Conservation (phyloP, 768 basidiomycete genomes). For the Podaxis sp. region DNA sequence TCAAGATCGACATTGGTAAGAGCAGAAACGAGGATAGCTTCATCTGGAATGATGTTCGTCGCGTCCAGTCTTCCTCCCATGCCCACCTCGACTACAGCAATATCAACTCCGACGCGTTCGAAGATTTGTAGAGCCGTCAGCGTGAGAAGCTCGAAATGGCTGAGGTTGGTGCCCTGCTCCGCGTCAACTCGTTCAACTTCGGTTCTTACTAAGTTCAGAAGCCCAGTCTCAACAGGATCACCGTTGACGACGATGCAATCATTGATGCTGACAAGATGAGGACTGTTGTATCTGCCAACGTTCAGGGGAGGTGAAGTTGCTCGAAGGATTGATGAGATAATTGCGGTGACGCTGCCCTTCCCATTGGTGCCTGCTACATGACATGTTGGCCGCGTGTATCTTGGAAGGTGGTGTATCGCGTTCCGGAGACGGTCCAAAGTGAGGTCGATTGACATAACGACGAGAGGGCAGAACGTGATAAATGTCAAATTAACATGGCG, state of each 20-base stretch:
- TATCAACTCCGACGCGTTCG: slow-evolving; percentile 62
- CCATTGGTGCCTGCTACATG: slow-evolving; percentile 97
- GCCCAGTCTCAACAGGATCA: slow-evolving; percentile 38
- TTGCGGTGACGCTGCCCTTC: slow-evolving; percentile 88
- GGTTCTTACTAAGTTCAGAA: slow-evolving; percentile 43
- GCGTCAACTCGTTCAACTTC: slow-evolving; percentile 46
- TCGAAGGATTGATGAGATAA: slow-evolving; percentile 72
- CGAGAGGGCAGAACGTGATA: neutral
- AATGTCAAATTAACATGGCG: neutral
- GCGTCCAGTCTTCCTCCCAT: slow-evolving; percentile 93
- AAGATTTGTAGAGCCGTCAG: slow-evolving; percentile 77
- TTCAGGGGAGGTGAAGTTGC: slow-evolving; percentile 49
- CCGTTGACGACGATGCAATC: slow-evolving; percentile 76
- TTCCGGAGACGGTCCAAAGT: slow-evolving; percentile 52
- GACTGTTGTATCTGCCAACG: slow-evolving; percentile 87
- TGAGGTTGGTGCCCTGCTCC: slow-evolving; percentile 43
- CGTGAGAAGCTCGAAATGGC: slow-evolving; percentile 82
- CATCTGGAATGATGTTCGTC: slow-evolving; percentile 81
- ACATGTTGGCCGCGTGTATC: slow-evolving; percentile 73
- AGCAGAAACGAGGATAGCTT: slow-evolving; percentile 68
- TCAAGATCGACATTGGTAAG: slow-evolving; percentile 89
- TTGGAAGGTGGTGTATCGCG: slow-evolving; percentile 51
- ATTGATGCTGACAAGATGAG: slow-evolving; percentile 74
- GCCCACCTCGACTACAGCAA: slow-evolving; percentile 89
- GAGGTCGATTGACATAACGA: slow-evolving; percentile 61